Percentiles rank a stretch among this genome's conserved stretches.
These are phyloP conservation scores for Naegleria fowleri DNA, from an alignment of 208 protist species.

Conservation along the genomic window DNA sequence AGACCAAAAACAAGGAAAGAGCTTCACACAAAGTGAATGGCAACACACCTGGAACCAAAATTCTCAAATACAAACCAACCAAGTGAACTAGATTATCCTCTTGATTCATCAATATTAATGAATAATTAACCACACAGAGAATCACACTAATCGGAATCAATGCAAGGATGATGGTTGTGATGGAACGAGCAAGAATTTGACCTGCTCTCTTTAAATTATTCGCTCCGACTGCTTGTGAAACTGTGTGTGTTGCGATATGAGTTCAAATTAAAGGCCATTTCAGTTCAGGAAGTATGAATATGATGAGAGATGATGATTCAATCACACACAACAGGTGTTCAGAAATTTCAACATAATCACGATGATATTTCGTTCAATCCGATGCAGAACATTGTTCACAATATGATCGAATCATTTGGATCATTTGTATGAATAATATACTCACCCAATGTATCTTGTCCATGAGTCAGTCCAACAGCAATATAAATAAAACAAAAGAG, in stretches of 20 bases:
- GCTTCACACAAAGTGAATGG: neutral
- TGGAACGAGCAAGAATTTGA: neutral
- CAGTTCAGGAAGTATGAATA: too few species aligned
- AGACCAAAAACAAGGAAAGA: neutral
- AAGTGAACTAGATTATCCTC: neutral
- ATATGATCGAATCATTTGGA: too few species aligned
- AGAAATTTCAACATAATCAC: too few species aligned
- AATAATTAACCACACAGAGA: neutral
- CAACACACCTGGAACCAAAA: neutral
- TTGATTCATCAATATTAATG: neutral
- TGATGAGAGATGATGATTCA: too few species aligned
- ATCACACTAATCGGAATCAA: neutral
- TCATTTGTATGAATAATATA: too few species aligned
- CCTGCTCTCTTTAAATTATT: neutral
- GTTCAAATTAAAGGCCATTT: too few species aligned
- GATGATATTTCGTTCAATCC: too few species aligned
- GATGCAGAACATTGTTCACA: too few species aligned
- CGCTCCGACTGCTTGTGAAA: neutral
- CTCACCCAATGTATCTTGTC: neutral
- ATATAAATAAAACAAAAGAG: neutral
- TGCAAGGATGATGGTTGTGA: neutral
- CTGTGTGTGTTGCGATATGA: too few species aligned
- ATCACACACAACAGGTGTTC: too few species aligned
- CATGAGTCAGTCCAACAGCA: neutral
- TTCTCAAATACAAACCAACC: neutral